A percentile compares a stretch with the other conserved stretches of the same genome.
phyloP scores from a whole-genome alignment of 2,329 filamentous ascomycete genomes.

The Hymenoscyphus linearis region DNA sequence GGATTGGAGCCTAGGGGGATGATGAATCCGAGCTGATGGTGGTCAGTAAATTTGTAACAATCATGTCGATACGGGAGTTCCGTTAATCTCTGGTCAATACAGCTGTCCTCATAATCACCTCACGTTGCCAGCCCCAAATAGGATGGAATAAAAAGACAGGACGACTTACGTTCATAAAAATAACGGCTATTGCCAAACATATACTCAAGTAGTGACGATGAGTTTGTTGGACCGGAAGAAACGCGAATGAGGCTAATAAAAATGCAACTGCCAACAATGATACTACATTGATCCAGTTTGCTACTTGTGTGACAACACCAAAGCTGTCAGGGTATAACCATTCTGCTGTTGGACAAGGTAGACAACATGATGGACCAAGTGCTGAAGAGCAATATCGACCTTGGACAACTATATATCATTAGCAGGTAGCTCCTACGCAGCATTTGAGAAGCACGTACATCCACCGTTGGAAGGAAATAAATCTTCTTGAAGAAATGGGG shows the following conservation, averaged over 20 bases:
- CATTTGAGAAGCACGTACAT: conserved; percentile 47
- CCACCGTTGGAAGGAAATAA: conserved; percentile 55
- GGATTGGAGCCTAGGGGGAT: conserved; percentile 76
- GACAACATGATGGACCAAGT: conserved; percentile 62
- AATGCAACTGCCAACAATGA: conserved; percentile 69
- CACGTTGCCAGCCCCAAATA: neutral
- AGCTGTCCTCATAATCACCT: neutral
- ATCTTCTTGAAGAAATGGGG: conserved; percentile 63
- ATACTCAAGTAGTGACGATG: conserved; percentile 90
- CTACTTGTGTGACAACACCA: conserved; percentile 52
- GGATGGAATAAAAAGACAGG: neutral
- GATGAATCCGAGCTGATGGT: conserved; percentile 73
- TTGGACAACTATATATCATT: conserved; percentile 37
- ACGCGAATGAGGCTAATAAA: conserved; percentile 71
- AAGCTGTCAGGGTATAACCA: conserved; percentile 65
- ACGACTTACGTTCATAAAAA: conserved; percentile 72
- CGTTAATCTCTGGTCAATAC: neutral
- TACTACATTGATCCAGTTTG: conserved; percentile 79
- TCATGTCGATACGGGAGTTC: neutral
- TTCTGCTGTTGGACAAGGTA: conserved; percentile 83
- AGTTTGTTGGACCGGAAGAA: conserved; percentile 82
- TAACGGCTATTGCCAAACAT: conserved; percentile 69
- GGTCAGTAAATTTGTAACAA: neutral
- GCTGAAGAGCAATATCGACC: conserved; percentile 55
- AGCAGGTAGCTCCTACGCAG: conserved; percentile 10